phyloP scores from a whole-genome alignment of 768 basidiomycete species.

The Suillus discolor region DNA sequence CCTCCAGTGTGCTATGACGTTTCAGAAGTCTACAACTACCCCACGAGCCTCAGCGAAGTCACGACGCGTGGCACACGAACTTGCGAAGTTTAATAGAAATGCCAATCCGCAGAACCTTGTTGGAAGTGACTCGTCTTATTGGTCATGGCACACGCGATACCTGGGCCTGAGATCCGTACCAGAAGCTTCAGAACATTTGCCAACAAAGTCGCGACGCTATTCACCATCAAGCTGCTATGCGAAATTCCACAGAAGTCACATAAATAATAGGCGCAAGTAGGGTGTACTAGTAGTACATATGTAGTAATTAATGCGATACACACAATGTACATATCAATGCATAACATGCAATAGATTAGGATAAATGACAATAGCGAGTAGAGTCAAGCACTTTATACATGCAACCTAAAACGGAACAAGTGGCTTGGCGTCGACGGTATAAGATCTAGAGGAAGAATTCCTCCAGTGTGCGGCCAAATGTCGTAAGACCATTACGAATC shows the following conservation, averaged over 20 bases:
- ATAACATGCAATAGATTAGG: not conserved
- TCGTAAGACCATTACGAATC: conserved; percentile 44
- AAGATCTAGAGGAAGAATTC: conserved; percentile 37
- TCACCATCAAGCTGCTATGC: not conserved
- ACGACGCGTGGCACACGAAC: no score
- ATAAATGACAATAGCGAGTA: not conserved
- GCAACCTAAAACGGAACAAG: not conserved
- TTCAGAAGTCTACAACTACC: no score
- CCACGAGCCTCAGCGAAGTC: no score
- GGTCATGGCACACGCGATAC: not conserved
- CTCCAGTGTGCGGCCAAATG: conserved; percentile 40
- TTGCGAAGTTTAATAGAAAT: not conserved
- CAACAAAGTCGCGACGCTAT: not conserved
- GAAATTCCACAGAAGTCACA: not conserved
- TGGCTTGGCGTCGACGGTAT: not conserved
- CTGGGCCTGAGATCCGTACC: not conserved
- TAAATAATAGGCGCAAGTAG: not conserved
- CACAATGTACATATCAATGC: not conserved
- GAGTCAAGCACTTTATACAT: not conserved
- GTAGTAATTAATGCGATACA: not conserved
- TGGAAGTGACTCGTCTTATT: not conserved
- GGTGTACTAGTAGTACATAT: not conserved
- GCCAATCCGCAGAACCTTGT: not conserved
- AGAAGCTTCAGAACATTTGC: not conserved
- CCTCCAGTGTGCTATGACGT: not conserved